Base-by-base conservation (phyloP, 2,329 filamentous ascomycete species). In the Penicillium psychrosexuale region DNA sequence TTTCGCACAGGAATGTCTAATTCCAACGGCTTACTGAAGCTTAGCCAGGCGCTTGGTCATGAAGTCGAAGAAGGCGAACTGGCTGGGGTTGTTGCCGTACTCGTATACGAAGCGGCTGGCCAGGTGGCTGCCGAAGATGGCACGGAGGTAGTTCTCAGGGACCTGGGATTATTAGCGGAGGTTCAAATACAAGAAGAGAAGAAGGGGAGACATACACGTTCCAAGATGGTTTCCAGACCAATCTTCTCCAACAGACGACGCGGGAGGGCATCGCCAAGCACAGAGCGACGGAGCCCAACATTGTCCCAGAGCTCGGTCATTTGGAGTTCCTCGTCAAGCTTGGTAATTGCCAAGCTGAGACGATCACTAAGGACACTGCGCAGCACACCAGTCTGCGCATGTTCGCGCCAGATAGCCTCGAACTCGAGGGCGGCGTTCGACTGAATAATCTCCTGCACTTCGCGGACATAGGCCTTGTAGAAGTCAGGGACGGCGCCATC, bases 11-110 rank as follows among this genome's bases (percentile, higher is more conserved):
- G 17, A 57, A 43, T 62, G 53, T 44, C 17, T 12, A 38, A 30
- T 30, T n/a, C 52, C 39, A 45, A 44, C 9, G 15, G 33, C 34
- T 51, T 67, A 72, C 61, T 68, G 59, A 48, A 65, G 53, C 56
- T 67, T 58, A 53, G 67, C 56, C 58, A 72, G 58, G 55, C 72
- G 66, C 63, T 72, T 72, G 61, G 70, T 73, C 72, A 74, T 74
- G 61, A 97, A 99, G 72, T 96, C 91, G 76, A 96, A 99, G 82
- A 99, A 99, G 37, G 93, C 91, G 78, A 99, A 97, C 69, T 97
- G 93, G 78, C 88, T 94, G 5, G 94, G 92, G 63, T 84, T 87
- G 72, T 91, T 92, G 68, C 94, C 94, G 72, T 93, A 94, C 73
- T 96, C 86, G 75, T 99, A 99, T 38, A 99, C 91, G 72, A 99